Conservation (phyloP, 441 rosid species). For the Capsella rubella region DNA sequence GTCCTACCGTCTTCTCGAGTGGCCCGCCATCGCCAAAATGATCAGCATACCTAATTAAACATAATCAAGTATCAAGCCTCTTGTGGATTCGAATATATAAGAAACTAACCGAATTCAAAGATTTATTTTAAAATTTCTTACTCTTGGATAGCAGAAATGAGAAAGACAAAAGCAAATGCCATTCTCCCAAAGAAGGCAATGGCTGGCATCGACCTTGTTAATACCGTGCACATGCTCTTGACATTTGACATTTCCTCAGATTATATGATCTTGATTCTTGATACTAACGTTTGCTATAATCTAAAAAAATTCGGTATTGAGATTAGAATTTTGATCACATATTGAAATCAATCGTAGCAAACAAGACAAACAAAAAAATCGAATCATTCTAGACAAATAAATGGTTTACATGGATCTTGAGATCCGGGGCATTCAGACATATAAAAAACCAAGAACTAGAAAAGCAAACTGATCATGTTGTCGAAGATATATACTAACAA, state of each 20-base stretch:
- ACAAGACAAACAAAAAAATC: neutral
- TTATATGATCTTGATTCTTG: constrained; percentile 23
- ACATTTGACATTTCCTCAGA: constrained; percentile 19
- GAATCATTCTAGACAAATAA: constrained; percentile 9
- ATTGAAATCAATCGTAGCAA: neutral
- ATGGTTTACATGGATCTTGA: constrained; percentile 11
- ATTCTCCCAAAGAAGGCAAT: constrained; percentile 45
- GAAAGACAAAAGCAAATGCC: constrained; percentile 41
- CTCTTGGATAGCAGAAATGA: constrained; percentile 45
- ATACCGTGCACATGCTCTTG: constrained; percentile 27
- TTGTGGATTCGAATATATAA: neutral
- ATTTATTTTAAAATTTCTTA: constrained; percentile 17
- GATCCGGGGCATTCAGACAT: neutral
- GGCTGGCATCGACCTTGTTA: constrained; percentile 44
- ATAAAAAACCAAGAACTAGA: constrained; percentile 2
- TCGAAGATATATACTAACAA: too few relatives aligned
- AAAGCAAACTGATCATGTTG: neutral
- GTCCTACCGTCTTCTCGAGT: constrained; percentile 39
- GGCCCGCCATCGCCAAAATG: constrained; percentile 47
- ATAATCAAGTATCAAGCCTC: neutral
- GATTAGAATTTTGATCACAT: neutral
- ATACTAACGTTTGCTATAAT: constrained; percentile 2
- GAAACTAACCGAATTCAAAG: neutral
- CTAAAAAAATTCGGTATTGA: neutral
- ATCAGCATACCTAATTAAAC: constrained; percentile 37